Evolutionary conservation across 805 yeast genomes (phyloP), one percentile per base, ranked within the genome.

Genomic region (Hanseniaspora guilliermondii): DNA sequence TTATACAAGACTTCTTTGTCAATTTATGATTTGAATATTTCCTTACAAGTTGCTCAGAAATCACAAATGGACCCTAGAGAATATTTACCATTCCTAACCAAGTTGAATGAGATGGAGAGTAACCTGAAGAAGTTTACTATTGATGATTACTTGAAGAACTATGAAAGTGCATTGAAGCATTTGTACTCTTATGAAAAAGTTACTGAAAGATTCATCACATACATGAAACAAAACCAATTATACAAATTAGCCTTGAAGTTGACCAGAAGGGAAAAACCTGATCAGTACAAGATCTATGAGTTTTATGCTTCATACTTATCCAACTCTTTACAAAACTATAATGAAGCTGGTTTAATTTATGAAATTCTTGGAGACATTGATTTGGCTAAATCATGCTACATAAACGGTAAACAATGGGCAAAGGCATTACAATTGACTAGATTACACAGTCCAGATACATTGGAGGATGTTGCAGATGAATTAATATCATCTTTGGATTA

Each of bases 41-140:
- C 97, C 0, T 74, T 93, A 56, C 74, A 77, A 12, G 82, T 93
- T 56, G 98, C 98, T 0, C 97, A 94, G 65, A 93, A 88, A 63
- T 88, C 97, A 0, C 97, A 91, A 68, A 89, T 84, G 74, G 99
- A 93, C 70, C 99, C 99, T 24, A 87, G 89, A 63, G 99, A 93
- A 68, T 93, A 93, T 61, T 71, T 93, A 52, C 96, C 98, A 50
- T 93, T 93, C 67, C 74, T 93, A 59, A 95, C 87, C 63, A 76
- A 80, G 47, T 72, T 93, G 53, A 83, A 86, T 60, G 78, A 77
- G 40, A 85, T 83, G 66, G 70, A 77, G 0, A 82, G 78, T 6
- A 67, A 80, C 54, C 78, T 95, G 57, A 79, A 82, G 59, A 76
- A 77, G 63, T 89, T 86, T 63, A 67, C 80, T 63, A 85, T 93